Evolutionary conservation across 805 yeast species (phyloP), one percentile per base, ranked within the genome.

Genomic region (Starmerella vaccinii): DNA sequence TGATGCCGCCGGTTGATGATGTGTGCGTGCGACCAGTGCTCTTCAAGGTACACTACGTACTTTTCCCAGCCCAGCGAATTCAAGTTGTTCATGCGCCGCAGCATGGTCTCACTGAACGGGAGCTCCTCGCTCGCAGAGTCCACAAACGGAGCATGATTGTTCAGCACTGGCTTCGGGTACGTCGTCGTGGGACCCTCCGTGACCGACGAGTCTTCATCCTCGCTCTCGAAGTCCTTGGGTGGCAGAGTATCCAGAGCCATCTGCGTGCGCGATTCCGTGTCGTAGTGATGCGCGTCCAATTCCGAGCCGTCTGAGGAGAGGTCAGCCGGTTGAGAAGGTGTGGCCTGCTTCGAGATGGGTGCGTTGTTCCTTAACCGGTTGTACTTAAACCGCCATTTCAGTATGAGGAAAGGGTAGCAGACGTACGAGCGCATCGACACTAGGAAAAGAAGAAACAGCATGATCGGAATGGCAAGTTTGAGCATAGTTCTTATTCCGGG

Each of bases 1-100:
- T 52, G 49, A 27, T 57, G 15, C 61, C 38, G 51, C 9, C 97
- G 72, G n/a, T 89, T 86, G 23, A 87, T 83, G 47, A 89, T 84
- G 1, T 82, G 83, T 50, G 84, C 95, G 62, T 89, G 97, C 0
- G 96, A 81, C 63, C 88, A 85, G 61, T 81, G 71, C 19, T 82
- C 76, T 52, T 79, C 80, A 42, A 87, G 71, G 57, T 77, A 80
- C 1, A 81, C 81, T 0, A 90, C 83, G 38, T 84, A 74, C 61
- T 88, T 86, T 45, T 77, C 70, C 95, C 96, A 88, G 3, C 74
- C 71, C 18, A 89, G 62, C 22, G 65, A 59, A 64, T 84, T 83
- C 61, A 89, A 68, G 53, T 76, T 75, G 1, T 71, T 60, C 30
- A 77, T 63, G 34, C 82, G 80, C 15, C 58, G 57, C 37, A 10